Base-by-base conservation (phyloP, 1,139 yeast genomes). In the Diutina mesorugosa region DNA sequence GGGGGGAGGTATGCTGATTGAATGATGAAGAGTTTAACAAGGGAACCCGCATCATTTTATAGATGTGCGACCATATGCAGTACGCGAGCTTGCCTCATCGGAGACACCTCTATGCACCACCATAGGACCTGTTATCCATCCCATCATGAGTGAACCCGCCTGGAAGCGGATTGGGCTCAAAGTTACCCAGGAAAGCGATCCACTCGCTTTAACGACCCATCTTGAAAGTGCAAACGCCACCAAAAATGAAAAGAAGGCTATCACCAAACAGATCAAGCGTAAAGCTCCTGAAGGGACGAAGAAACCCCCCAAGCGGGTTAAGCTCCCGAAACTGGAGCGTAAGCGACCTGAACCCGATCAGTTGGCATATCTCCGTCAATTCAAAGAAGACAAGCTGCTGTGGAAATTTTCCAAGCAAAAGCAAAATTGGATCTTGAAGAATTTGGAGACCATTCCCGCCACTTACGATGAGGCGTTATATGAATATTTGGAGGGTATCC, bases 401-500 rank as follows among this genome's bases (percentile, higher is more conserved):
- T 91, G 98, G 98, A 91, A 90, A 71, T 91, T 91, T 67, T 87
- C 95, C 58, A 91, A 91, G 66, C 96, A 88, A 72, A 90, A 91
- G 63, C 98, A 91, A 68, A 90, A 90, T 66, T 91, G 97, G 97
- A 77, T 91, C 56, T 70, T 90, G 60, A 86, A 85, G 65, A 85
- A 90, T 68, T 71, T 88, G 55, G 77, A 76, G 60, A 62, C 66
- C 46, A 78, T 85, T 18, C 87, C 85, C 0, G 74, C 71, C 0
- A 72, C 77, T 2, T 90, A 88, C 63, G 80, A 77, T 55, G 72
- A 68, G 1, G 82, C 83, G 51, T 68, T 90, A 59, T 62, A 76
- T 21, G 68, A 68, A 9, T 91, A 91, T 65, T 69, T 90, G 55
- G 78, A 74, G 50, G 89, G 89, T 2, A 66, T 90, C 41, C 89